These are phyloP conservation scores for Schoenoplectus triqueter DNA, from an alignment of 202 grass and related monocot species.

Conservation along the genomic window DNA sequence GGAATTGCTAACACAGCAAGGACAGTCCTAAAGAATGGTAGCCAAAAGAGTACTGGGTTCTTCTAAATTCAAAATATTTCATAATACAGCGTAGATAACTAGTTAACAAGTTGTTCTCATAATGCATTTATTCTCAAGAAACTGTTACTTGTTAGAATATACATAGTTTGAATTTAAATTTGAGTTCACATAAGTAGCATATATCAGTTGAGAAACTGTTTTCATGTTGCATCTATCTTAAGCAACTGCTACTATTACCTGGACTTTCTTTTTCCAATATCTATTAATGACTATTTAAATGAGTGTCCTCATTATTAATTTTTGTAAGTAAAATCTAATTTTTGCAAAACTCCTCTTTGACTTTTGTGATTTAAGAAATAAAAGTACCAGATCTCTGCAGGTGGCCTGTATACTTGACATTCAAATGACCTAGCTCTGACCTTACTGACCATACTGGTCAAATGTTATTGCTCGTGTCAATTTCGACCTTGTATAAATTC, in stretches of 20 bases:
- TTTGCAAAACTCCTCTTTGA: background rate
- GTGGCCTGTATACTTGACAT: background rate
- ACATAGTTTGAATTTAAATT: slow-evolving; percentile 13
- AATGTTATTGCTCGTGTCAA: background rate
- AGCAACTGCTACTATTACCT: slow-evolving; percentile 1
- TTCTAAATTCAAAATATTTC: slow-evolving; percentile 13
- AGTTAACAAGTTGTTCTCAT: background rate
- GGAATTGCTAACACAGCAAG: background rate
- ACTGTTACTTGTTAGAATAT: slow-evolving; percentile 9
- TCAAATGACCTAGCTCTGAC: background rate
- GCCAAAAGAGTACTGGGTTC: slow-evolving; percentile 24
- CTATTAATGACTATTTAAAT: background rate
- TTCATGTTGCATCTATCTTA: slow-evolving; percentile 9
- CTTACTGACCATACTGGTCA: slow-evolving; percentile 14
- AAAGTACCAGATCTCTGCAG: background rate
- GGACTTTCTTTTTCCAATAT: background rate
- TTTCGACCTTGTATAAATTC: background rate
- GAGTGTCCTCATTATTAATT: background rate
- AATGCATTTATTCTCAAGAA: slow-evolving; percentile 11
- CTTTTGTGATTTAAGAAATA: slow-evolving; percentile 12
- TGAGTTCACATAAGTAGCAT: slow-evolving; percentile 5
- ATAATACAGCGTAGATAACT: background rate
- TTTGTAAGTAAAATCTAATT: background rate
- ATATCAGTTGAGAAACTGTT: background rate
- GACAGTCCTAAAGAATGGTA: slow-evolving; percentile 25